phyloP scores from a whole-genome alignment of 306 rosid species.

The Albizia julibrissin region DNA sequence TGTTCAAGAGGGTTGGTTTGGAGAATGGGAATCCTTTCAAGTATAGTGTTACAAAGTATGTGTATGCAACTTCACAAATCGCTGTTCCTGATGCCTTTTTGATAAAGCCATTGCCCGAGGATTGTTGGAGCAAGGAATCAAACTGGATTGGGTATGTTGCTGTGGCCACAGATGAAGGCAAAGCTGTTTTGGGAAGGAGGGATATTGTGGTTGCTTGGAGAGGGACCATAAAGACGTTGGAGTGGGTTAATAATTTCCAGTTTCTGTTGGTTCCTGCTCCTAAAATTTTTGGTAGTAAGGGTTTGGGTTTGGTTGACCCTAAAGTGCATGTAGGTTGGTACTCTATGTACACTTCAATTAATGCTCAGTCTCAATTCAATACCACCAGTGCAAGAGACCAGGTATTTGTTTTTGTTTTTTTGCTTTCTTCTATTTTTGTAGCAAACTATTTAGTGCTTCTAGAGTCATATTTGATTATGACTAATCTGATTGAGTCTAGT shows the following conservation, averaged over 20 bases:
- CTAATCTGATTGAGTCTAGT: not conserved
- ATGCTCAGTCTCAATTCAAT: conserved; percentile 40
- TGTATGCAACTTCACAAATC: not conserved
- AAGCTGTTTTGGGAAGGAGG: conserved; percentile 63
- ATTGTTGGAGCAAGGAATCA: conserved; percentile 68
- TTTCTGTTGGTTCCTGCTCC: conserved; percentile 49
- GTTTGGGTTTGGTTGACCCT: not conserved
- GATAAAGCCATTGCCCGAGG: not conserved
- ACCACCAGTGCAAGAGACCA: conserved; percentile 59
- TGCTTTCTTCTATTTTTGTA: not conserved
- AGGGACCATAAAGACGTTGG: conserved; percentile 35
- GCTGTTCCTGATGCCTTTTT: not conserved
- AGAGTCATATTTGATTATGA: not conserved
- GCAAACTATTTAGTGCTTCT: not conserved
- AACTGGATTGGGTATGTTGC: conserved; percentile 87
- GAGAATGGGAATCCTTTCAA: conserved; percentile 10
- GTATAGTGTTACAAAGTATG: not conserved
- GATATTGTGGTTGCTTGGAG: conserved; percentile 66
- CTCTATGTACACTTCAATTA: conserved; percentile 64
- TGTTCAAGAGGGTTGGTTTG: not conserved
- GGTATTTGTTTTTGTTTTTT: conserved; percentile 30
- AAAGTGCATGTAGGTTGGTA: conserved; percentile 71
- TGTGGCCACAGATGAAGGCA: conserved; percentile 71
- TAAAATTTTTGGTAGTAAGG: conserved; percentile 33
- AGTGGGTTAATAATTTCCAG: conserved; percentile 64